Base-by-base conservation (phyloP, 495 filamentous ascomycete genomes). In the Physcia stellaris region DNA sequence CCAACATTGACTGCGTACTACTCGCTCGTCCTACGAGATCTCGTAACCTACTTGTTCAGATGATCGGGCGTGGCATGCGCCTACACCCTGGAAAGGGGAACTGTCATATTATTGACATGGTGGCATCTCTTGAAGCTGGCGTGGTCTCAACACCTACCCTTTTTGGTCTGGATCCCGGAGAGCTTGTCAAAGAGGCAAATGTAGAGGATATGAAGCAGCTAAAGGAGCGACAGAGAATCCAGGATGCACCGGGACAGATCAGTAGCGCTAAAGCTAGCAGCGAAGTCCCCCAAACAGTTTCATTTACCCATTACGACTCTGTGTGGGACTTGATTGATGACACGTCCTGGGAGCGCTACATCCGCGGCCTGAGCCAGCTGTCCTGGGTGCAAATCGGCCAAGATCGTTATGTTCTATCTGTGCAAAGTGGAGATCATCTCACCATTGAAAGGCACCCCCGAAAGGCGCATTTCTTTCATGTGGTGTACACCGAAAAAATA, bases 81-180 rank as follows among this genome's bases (percentile, higher is more conserved):
- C 59, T 94, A 22, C 67, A 79, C 51, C 65, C 79, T 2, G 80
- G 69, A 1, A 99, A 99, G 53, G 56, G 77, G 28, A 73, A 96
- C 49, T 99, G 90, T 47, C 90, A 95, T 55, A 66, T 99, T 32
- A 90, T 99, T 45, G 90, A 99, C 55, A 87, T 99, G 83, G 90
- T 96, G 1, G 75, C 84, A 0, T 79, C 75, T 10, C 62, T 96
- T 11, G 68, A 72, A 38, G 77, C 75, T 0, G 90, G 92, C 0
- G 79, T 99, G 36, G 65, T 93, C 1, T 87, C 86, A 10, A 85
- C 81, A 0, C 92, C 90, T 1, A 95, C 90, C 0, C 63, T 99
- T 6, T 95, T 99, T 46, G 90, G 90, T 1, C 70, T 99, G 3
- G 84, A 96, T 56, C 88, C 90, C 0, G 64, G 70, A n/a, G 77